Evolutionary conservation across 768 basidiomycete genomes (phyloP).

Genomic region (Phylloporus scabripes): DNA sequence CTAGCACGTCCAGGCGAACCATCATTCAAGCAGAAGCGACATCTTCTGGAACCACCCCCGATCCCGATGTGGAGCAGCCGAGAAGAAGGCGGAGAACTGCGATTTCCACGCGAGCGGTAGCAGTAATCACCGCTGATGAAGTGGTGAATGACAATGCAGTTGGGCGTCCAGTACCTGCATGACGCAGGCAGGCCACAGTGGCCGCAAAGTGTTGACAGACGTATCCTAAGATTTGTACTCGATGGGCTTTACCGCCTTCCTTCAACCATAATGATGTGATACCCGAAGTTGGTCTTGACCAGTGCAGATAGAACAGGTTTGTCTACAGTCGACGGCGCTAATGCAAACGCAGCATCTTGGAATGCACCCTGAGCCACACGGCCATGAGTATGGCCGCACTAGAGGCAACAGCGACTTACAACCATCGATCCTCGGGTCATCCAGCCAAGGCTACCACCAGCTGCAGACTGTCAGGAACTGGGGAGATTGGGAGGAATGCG

Average conservation of each 20-base stretch:
- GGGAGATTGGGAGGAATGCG: not conserved
- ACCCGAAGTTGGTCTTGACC: conserved; percentile 80
- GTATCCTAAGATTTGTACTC: conserved; percentile 20
- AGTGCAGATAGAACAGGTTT: conserved; percentile 67
- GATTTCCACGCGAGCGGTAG: conserved; percentile 23
- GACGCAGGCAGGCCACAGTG: conserved; percentile 1
- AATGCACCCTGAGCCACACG: conserved; percentile 49
- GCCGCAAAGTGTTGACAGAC: conserved; percentile 6
- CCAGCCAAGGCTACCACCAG: conserved; percentile 84
- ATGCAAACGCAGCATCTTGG: conserved; percentile 83
- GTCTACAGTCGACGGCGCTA: conserved; percentile 74
- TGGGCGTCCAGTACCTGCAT: conserved; percentile 25
- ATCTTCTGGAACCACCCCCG: conserved; percentile 47
- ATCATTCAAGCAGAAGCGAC: conserved; percentile 44
- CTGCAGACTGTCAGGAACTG: conserved; percentile 33
- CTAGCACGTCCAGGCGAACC: conserved; percentile 34
- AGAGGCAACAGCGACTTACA: conserved; percentile 33
- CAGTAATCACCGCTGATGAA: conserved; percentile 29
- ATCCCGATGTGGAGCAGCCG: conserved; percentile 60
- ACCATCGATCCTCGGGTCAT: conserved; percentile 85
- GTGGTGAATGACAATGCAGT: conserved; percentile 29
- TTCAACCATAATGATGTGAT: conserved; percentile 91
- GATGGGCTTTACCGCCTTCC: conserved; percentile 49
- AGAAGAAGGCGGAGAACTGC: conserved; percentile 38
- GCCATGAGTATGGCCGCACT: conserved; percentile 4